Base-by-base conservation (phyloP, 768 basidiomycete species). In the Sporobolomyces phaffii region DNA sequence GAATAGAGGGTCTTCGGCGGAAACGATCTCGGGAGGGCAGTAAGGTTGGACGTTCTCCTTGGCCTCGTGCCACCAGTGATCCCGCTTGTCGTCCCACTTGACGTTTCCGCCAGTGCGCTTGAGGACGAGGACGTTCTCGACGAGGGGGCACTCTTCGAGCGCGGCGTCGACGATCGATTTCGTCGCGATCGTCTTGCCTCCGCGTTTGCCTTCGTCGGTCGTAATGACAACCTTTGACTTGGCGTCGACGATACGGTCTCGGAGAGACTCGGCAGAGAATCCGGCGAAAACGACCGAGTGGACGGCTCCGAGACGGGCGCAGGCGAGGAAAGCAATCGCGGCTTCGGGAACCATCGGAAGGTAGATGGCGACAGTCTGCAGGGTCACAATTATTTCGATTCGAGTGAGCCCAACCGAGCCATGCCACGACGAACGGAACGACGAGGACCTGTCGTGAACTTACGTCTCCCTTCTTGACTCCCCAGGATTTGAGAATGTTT, bases 201-300 rank as follows among this genome's bases (percentile, higher is more conserved):
- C 94, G 59, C 94, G 85, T 62, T 84, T 82, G 47, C 94, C 94
- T 79, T 99, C 94, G 76, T 99, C 94, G 38, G 87, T 87, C 14
- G 94, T 99, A 75, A 99, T 90, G 65, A 99, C 80, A n/a, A 99
- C 90, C 49, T 86, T 84, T 38, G 85, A 89, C 73, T 83, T 83
- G 79, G 94, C 96, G 77, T 99, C 94, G 49, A 85, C 83, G 24
- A 92, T 83, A 58, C 94, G 87, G 79, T 98, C 94, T 43, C 94
- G 85, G 51, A 99, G 86, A 3, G 89, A 87, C 79, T 99, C 94
- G 13, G 93, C 86, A 11, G 88, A 90, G 81, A 99, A 99, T 9
- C 94, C 94, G 51, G 94, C 94, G 70, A 99, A 99, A 63, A 99
- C 87, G 75, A 96, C 94, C 11, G 91, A 93, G 80, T 99, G 94